Percentiles rank a stretch among this genome's conserved stretches.
Evolutionary conservation across 2,329 filamentous ascomycete genomes (phyloP).

Genomic region (Fusarium sp.): DNA sequence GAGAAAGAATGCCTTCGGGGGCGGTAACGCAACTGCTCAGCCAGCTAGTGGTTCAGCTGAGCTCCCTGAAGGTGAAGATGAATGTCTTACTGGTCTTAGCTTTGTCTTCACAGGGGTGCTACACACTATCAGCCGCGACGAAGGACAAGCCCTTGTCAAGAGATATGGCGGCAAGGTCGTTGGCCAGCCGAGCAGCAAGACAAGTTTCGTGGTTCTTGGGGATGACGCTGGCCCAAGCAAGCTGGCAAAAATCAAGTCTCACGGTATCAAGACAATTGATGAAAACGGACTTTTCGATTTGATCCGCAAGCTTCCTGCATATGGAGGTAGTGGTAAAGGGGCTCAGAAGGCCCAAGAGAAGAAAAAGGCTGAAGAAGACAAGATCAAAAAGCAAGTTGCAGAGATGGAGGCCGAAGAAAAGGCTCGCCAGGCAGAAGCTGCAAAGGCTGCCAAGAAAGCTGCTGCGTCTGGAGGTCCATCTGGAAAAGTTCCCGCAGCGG

Average conservation of each 20-base stretch:
- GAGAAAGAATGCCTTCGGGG: conserved; percentile 66
- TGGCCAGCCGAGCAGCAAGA: conserved; percentile 86
- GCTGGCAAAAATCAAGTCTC: conserved; percentile 81
- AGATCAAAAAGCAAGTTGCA: conserved; percentile 79
- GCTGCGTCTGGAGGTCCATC: conserved; percentile 43
- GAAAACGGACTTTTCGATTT: conserved; percentile 91
- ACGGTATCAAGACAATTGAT: conserved; percentile 89
- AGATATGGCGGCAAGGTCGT: conserved; percentile 94
- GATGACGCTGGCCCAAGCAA: conserved; percentile 94
- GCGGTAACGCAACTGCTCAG: conserved; percentile 66
- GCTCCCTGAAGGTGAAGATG: conserved; percentile 82
- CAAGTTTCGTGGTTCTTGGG: conserved; percentile 91
- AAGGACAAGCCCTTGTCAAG: conserved; percentile 87
- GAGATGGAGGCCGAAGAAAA: conserved; percentile 89
- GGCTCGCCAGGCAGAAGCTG: conserved; percentile 60
- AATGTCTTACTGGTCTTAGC: conserved; percentile 86
- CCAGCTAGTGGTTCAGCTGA: conserved; percentile 72
- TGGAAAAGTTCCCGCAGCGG: conserved; percentile 54
- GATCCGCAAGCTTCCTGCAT: conserved; percentile 80
- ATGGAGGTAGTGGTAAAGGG: conserved; percentile 87
- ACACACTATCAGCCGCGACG: conserved; percentile 81
- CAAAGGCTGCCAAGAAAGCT: conserved; percentile 58
- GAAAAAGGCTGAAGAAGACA: conserved; percentile 83
- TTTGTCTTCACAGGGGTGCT: conserved; percentile 97
- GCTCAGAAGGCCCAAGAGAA: conserved; percentile 88